phyloP scores from a whole-genome alignment of 257 asterid species.

The Vinca minor region DNA sequence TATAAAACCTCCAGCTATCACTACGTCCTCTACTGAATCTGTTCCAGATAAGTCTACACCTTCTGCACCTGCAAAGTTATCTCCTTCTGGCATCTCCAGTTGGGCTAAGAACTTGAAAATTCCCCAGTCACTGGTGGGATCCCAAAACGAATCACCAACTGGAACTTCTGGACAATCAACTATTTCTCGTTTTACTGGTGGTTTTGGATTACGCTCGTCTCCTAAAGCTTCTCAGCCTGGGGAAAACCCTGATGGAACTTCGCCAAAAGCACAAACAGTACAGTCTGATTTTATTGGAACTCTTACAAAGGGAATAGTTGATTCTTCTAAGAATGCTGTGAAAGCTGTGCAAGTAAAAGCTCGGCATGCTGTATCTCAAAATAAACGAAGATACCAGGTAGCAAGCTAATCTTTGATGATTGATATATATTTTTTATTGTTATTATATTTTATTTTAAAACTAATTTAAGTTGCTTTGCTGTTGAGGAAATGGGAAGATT shows the following conservation, averaged over 20 bases:
- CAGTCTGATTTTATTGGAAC: slow-evolving; percentile 71
- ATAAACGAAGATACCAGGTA: slow-evolving; percentile 99
- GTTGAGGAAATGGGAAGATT: not conserved
- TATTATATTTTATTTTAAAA: too few species aligned
- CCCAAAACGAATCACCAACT: slow-evolving; percentile 61
- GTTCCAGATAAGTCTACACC: slow-evolving; percentile 36
- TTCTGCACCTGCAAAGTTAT: slow-evolving; percentile 47
- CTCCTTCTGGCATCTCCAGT: slow-evolving; percentile 71
- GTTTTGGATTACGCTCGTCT: slow-evolving; percentile 66
- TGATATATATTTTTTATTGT: too few species aligned
- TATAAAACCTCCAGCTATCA: slow-evolving; percentile 25
- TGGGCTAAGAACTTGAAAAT: slow-evolving; percentile 92
- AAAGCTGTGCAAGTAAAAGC: slow-evolving; percentile 97
- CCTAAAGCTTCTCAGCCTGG: slow-evolving; percentile 71
- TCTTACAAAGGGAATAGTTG: slow-evolving; percentile 85
- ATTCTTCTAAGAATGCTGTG: slow-evolving; percentile 87
- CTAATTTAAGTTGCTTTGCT: not conserved
- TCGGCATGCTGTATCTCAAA: slow-evolving; percentile 96
- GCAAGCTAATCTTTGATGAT: slow-evolving; percentile 8
- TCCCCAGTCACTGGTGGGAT: slow-evolving; percentile 65
- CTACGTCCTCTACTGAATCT: slow-evolving; percentile 32
- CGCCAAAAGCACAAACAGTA: slow-evolving; percentile 52
- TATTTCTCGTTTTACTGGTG: slow-evolving; percentile 67
- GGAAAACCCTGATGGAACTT: slow-evolving; percentile 46
- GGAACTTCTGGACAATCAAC: slow-evolving; percentile 59